Percentiles rank a stretch among this genome's conserved stretches.
Evolutionary conservation across 73 alveolate genomes (phyloP).

Genomic region (Blepharisma japonicum): DNA sequence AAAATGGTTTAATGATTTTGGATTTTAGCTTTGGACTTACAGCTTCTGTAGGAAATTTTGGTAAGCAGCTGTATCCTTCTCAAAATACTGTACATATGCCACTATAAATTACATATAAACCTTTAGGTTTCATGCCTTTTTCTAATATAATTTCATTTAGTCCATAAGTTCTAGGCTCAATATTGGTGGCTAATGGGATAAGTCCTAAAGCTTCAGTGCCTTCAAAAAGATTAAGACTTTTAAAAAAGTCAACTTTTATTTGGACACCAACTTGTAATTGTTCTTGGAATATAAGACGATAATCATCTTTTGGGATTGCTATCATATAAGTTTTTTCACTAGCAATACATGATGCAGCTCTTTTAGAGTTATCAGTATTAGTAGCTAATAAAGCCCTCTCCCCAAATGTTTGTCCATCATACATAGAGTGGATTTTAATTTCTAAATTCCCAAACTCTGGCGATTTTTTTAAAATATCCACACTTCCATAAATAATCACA

Average conservation of each 20-base stretch:
- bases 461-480: background rate
- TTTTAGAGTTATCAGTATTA: background rate
- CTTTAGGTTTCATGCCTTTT: background rate
- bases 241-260: background rate
- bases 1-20: background rate
- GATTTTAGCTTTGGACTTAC: no score
- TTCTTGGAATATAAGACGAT: background rate
- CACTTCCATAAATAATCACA: conserved; percentile 23
- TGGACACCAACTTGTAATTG: background rate
- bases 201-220: background rate
- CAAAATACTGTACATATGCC: conserved; percentile 5
- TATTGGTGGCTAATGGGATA: background rate
- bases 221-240: conserved; percentile 1
- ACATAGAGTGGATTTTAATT: background rate
- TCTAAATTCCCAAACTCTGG: background rate
- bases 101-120: background rate
- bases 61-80: conserved; percentile 14
- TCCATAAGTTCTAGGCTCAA: background rate
- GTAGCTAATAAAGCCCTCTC: background rate
- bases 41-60: background rate
- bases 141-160: background rate
- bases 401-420: conserved; percentile 21
- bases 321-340: background rate
- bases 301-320: background rate
- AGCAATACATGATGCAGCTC: conserved; percentile 26